Conservation (phyloP, 768 basidiomycete genomes). For the Cystobasidium tubakii region DNA sequence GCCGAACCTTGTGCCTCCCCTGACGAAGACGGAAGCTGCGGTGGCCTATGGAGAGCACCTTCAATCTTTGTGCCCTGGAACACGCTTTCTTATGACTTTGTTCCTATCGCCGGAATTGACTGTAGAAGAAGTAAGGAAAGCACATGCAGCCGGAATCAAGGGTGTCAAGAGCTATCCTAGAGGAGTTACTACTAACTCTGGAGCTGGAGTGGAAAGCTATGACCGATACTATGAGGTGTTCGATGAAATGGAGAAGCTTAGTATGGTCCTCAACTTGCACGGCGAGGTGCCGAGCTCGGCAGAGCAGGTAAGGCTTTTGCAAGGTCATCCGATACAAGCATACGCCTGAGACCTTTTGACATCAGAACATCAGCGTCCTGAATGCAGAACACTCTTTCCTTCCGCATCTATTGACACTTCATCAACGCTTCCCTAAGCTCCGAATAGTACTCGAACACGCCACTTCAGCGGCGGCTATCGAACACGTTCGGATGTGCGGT, state of each 20-base stretch:
- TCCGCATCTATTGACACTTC: constrained; percentile 74
- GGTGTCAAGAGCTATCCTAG: constrained; percentile 95
- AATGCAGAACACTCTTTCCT: constrained; percentile 89
- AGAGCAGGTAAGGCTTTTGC: constrained; percentile 51
- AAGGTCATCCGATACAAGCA: background rate
- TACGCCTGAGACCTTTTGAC: background rate
- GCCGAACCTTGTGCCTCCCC: constrained; percentile 62
- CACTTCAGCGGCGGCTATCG: constrained; percentile 83
- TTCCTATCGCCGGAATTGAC: constrained; percentile 89
- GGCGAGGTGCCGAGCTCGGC: constrained; percentile 91
- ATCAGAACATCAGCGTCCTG: constrained; percentile 78
- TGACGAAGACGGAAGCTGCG: constrained; percentile 53
- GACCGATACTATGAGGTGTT: constrained; percentile 88
- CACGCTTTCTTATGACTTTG: constrained; percentile 89
- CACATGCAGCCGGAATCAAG: constrained; percentile 72
- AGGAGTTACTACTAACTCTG: constrained; percentile 95
- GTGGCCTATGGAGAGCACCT: constrained; percentile 71
- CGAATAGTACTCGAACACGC: constrained; percentile 97
- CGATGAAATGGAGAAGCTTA: constrained; percentile 83
- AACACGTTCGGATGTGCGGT: constrained; percentile 67
- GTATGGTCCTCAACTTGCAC: constrained; percentile 92
- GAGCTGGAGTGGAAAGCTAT: constrained; percentile 92
- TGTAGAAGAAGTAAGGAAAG: constrained; percentile 81
- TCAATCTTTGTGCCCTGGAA: constrained; percentile 64
- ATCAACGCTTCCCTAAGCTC: constrained; percentile 74